Evolutionary conservation across 1,284 basidiomycete species (phyloP), one percentile per base, ranked within the genome.

Genomic region (Microstroma glucosiphilum): DNA sequence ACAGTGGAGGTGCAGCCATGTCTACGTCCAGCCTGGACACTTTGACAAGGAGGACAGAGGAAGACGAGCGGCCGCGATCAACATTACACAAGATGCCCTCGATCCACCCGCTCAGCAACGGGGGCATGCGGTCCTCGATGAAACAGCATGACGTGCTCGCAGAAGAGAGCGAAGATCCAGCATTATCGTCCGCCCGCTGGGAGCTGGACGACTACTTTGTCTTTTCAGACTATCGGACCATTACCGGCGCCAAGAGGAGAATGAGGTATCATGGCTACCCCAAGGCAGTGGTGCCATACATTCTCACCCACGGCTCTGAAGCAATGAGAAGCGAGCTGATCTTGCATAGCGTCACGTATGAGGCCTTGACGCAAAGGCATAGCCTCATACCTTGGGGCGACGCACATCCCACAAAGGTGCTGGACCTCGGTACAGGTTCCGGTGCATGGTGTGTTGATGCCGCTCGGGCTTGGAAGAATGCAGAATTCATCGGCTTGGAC

Each of bases 401-500:
- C 17, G 56, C 58, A 19, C 46, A 61, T 15, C 72, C 72, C 0
- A 58, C 58, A 17, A 60, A 71, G 7, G 71, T 74, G 21, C 60
- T 74, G 40, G 72, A 74, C 49, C 17, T 74, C 1, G 72, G 70
- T 4, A 66, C 67, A 40, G 72, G 72, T 0, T 42, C 58, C 19
- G 72, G 72, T 12, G 23, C 61, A 0, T 74, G 72, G 72, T 69
- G 67, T 48, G 37, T 71, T 4, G 71, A 74, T 17, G 58, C 69
- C 56, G 71, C 72, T 1, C 53, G 57, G 12, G 61, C 69, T 17
- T 74, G 72, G 72, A 64, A 60, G 56, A 59, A 60, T 1, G 57
- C 73, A 25, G 73, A 75, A 43, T 73, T 75, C 41, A 62, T 73
- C 26, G 73, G 73, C 1, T 55, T 75, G 13, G 73, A 75, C 57